phyloP scores from a whole-genome alignment of 129 eudicot species.

The Saussurea involucrata region DNA sequence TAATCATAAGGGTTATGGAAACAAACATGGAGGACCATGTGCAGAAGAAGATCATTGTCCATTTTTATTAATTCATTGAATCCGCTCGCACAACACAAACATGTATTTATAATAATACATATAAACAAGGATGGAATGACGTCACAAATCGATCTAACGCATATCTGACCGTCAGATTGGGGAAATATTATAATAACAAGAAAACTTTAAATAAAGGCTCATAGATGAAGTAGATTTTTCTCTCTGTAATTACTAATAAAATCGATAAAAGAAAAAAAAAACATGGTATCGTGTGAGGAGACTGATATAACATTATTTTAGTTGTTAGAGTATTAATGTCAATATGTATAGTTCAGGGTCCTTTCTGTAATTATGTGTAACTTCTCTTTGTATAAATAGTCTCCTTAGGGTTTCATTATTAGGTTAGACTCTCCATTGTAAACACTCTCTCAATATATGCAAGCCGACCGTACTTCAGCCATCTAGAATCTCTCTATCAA shows the following conservation, averaged over 20 bases:
- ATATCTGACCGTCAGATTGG: constrained; percentile 17
- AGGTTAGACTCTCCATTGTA: too few species aligned
- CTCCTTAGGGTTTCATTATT: too few species aligned
- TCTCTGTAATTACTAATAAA: not conserved
- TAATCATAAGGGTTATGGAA: constrained; percentile 33
- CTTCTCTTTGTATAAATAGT: too few species aligned
- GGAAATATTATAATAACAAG: not conserved
- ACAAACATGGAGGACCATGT: constrained; percentile 69
- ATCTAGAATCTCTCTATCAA: too few species aligned
- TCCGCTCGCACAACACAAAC: constrained; percentile 20
- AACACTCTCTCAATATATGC: too few species aligned
- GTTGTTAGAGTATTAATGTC: too few species aligned
- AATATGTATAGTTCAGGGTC: too few species aligned
- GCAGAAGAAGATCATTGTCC: constrained; percentile 59
- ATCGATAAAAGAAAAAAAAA: not conserved
- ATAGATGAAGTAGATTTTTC: not conserved
- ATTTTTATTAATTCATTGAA: constrained; percentile 42
- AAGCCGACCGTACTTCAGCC: too few species aligned
- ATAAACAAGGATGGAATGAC: constrained; percentile 18
- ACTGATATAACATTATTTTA: not conserved
- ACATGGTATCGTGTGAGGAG: not conserved
- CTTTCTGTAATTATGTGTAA: too few species aligned
- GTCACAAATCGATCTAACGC: constrained; percentile 7
- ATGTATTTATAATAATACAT: not conserved
- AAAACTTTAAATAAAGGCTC: not conserved